Evolutionary conservation across 805 yeast species (phyloP).

Genomic region (Saturnispora diversa): DNA sequence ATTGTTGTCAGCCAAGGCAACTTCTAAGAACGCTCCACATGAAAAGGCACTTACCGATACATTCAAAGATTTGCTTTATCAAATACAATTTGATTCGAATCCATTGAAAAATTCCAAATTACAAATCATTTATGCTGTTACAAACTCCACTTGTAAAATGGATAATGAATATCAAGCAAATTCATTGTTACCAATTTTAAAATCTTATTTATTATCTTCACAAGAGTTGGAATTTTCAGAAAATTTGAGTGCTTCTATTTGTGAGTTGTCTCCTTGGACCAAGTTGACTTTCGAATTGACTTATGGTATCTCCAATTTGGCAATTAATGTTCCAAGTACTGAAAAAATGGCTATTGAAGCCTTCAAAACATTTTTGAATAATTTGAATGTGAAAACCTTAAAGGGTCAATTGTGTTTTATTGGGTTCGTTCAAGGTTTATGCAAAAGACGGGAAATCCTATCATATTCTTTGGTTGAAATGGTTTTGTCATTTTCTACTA

Average conservation of each 20-base stretch:
- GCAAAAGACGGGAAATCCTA: constrained; percentile 20
- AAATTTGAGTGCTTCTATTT: constrained; percentile 20
- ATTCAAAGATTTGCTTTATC: constrained; percentile 11
- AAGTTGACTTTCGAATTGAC: constrained; percentile 31
- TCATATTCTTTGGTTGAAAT: constrained; percentile 17
- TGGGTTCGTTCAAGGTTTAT: constrained; percentile 27
- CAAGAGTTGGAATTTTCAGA: constrained; percentile 37
- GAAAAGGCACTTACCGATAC: constrained; percentile 21
- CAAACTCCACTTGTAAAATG: constrained; percentile 35
- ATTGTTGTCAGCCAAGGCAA: constrained; percentile 23
- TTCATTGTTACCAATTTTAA: constrained; percentile 37
- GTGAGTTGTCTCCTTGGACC: constrained; percentile 36
- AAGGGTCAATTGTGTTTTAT: constrained; percentile 23
- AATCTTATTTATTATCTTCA: constrained; percentile 38
- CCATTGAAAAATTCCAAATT: constrained; percentile 27
- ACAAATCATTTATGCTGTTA: constrained; percentile 51
- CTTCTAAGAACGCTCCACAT: constrained; percentile 15
- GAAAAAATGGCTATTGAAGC: constrained; percentile 10
- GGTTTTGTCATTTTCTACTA: constrained; percentile 21
- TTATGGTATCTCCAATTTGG: constrained; percentile 26
- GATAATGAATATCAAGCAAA: constrained; percentile 35
- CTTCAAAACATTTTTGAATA: constrained; percentile 5
- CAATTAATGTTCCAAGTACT: constrained; percentile 17
- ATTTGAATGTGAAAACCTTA: constrained; percentile 1
- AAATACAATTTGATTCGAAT: neutral